Evolutionary conservation across 2,329 filamentous ascomycete genomes (phyloP).

Genomic region (Aspergillus clavatus): DNA sequence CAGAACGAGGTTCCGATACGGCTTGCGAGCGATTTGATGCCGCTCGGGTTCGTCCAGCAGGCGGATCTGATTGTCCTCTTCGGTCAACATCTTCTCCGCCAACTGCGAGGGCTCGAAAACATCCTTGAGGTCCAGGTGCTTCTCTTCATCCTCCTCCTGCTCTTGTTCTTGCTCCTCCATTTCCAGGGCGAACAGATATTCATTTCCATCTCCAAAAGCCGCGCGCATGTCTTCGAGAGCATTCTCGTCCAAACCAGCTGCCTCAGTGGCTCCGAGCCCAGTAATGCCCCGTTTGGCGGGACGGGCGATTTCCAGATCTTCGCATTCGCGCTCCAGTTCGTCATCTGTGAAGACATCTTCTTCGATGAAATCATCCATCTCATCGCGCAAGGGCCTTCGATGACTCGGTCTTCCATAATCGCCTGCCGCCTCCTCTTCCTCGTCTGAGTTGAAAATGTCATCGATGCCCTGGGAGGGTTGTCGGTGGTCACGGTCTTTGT

Average conservation of each 20-base stretch:
- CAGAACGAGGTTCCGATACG: slow-evolving; percentile 77
- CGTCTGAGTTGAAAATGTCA: slow-evolving; percentile 93
- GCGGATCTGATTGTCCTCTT: slow-evolving; percentile 89
- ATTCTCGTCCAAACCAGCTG: slow-evolving; percentile 81
- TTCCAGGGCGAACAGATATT: slow-evolving; percentile 91
- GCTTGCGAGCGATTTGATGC: slow-evolving; percentile 84
- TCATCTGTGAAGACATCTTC: slow-evolving; percentile 90
- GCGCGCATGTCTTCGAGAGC: slow-evolving; percentile 92
- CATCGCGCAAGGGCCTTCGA: slow-evolving; percentile 63
- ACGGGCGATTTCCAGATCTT: slow-evolving; percentile 83
- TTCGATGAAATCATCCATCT: slow-evolving; percentile 95
- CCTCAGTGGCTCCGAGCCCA: slow-evolving; percentile 67
- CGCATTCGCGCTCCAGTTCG: slow-evolving; percentile 67
- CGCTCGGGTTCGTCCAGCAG: slow-evolving; percentile 86
- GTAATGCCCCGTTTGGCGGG: slow-evolving; percentile 66
- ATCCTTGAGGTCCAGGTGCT: slow-evolving; percentile 88
- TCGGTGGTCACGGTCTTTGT: slow-evolving; percentile 57
- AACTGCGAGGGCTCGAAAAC: slow-evolving; percentile 97
- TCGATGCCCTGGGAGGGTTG: slow-evolving; percentile 68
- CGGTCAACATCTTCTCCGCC: slow-evolving; percentile 88
- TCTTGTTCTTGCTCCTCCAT: slow-evolving; percentile 80
- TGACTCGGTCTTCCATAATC: slow-evolving; percentile 45
- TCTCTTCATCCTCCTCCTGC: slow-evolving; percentile 70
- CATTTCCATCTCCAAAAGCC: slow-evolving; percentile 91
- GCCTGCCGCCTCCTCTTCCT: slow-evolving; percentile 61